Evolutionary conservation across 2,329 filamentous ascomycete genomes (phyloP).

Genomic region (Ophiostoma himal-ulmi): DNA sequence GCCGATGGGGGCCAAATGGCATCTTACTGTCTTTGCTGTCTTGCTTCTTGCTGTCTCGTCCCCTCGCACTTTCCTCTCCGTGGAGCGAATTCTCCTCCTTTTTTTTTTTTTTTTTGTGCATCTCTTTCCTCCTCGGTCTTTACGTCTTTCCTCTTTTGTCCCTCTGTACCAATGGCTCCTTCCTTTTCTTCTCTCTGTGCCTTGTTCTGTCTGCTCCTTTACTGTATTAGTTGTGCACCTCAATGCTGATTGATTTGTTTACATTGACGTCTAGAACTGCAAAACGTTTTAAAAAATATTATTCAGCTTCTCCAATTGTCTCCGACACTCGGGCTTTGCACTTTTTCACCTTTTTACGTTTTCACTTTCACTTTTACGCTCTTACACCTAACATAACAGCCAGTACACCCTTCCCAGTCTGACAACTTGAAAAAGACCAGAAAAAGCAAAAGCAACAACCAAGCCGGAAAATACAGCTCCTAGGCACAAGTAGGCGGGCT

Average conservation of each 20-base stretch:
- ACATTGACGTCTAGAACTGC: too few species aligned
- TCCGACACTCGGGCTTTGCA: too few species aligned
- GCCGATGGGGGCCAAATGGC: conserved; percentile 13
- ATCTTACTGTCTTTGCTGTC: not conserved
- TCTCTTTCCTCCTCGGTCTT: not conserved
- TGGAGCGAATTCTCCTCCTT: not conserved
- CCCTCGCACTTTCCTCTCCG: not conserved
- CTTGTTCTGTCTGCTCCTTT: not conserved
- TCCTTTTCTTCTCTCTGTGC: not conserved
- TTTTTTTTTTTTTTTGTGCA: not conserved
- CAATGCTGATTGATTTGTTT: too few species aligned
- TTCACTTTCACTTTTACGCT: too few species aligned
- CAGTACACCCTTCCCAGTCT: not conserved
- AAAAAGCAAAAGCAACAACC: not conserved
- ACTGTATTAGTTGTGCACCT: too few species aligned
- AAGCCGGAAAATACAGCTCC: not conserved
- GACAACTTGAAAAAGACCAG: not conserved
- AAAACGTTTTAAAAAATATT: too few species aligned
- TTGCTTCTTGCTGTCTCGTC: not conserved
- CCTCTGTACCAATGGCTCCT: not conserved
- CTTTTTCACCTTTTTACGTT: too few species aligned
- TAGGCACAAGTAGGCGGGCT: too few species aligned
- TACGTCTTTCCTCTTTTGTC: not conserved
- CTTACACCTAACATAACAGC: too few species aligned
- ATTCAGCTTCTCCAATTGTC: too few species aligned